Percentiles rank a stretch among this genome's conserved stretches.
phyloP scores from a whole-genome alignment of 2,329 filamentous ascomycete genomes.

The Exserohilum turcica region DNA sequence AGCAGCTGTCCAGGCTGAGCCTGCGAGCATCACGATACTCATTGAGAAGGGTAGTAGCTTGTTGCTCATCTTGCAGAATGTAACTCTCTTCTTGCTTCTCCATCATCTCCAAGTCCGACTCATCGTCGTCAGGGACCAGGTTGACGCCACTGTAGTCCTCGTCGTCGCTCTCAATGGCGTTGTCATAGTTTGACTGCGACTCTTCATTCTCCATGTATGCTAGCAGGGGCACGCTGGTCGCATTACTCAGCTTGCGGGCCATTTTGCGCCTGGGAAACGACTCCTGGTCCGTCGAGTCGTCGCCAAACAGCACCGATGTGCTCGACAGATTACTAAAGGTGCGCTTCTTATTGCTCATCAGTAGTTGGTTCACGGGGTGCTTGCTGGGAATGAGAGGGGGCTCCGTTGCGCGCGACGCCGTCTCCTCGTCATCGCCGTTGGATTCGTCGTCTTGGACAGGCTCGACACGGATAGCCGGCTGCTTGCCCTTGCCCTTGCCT shows the following conservation, averaged over 20 bases:
- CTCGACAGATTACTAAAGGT: conserved; percentile 48
- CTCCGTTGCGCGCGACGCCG: conserved; percentile 36
- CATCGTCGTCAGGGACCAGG: conserved; percentile 73
- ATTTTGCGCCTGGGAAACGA: conserved; percentile 48
- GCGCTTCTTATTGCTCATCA: conserved; percentile 46
- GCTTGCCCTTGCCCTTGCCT: conserved; percentile 45
- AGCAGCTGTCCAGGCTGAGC: conserved; percentile 41
- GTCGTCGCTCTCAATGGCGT: conserved; percentile 47
- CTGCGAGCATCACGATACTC: conserved; percentile 43
- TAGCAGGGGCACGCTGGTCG: conserved; percentile 40
- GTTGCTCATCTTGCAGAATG: conserved; percentile 59
- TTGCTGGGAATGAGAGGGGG: conserved; percentile 31
- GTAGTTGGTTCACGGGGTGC: conserved; percentile 34
- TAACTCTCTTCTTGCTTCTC: conserved; percentile 78
- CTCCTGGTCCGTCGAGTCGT: conserved; percentile 38
- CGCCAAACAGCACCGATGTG: conserved; percentile 45
- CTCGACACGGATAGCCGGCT: conserved; percentile 45
- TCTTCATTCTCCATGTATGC: conserved; percentile 40
- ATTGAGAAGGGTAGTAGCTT: conserved; percentile 36
- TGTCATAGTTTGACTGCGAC: conserved; percentile 33
- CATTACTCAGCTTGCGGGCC: conserved; percentile 44
- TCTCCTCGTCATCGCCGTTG: conserved; percentile 38
- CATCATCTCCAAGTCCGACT: conserved; percentile 80
- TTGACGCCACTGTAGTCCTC: conserved; percentile 74
- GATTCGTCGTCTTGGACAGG: conserved; percentile 39